These are phyloP conservation scores for Mitragyna speciosa DNA, from an alignment of 257 asterid species.

Conservation along the genomic window DNA sequence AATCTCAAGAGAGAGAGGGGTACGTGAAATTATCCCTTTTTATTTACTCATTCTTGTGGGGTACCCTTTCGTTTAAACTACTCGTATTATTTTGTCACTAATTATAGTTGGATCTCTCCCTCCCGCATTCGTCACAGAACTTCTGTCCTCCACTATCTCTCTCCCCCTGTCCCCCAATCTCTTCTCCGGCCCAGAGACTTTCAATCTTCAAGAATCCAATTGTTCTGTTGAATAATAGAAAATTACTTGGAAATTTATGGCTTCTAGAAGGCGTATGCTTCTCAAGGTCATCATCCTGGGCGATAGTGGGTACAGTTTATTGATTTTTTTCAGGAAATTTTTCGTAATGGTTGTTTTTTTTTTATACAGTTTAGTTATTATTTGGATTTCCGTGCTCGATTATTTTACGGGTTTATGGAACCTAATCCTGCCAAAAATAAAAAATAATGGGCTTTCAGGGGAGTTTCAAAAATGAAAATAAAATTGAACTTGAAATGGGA, in stretches of 20 bases:
- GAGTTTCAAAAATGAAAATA: background rate
- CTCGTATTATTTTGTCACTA: background rate
- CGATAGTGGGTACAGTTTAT: constrained; percentile 48
- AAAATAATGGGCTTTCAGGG: background rate
- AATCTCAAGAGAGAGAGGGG: too few species aligned
- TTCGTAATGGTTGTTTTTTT: background rate
- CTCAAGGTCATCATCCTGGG: constrained; percentile 56
- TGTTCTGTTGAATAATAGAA: background rate
- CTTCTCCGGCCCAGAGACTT: too few species aligned
- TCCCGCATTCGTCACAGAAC: constrained; percentile 1
- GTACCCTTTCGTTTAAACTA: too few species aligned
- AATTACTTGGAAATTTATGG: constrained; percentile 22
- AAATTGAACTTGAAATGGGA: background rate
- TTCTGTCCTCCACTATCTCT: constrained; percentile 12
- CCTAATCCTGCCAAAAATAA: background rate
- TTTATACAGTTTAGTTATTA: background rate
- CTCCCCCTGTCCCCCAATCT: background rate
- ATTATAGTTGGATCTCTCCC: background rate
- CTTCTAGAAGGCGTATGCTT: constrained; percentile 51
- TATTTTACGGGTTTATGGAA: background rate
- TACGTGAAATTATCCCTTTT: too few species aligned
- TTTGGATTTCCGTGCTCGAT: background rate
- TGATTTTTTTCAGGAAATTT: background rate
- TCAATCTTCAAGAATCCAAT: background rate
- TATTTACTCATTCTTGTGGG: background rate